These are phyloP conservation scores for Guadua angustifolia DNA, from an alignment of 176 grass and related monocot species.

Conservation along the genomic window DNA sequence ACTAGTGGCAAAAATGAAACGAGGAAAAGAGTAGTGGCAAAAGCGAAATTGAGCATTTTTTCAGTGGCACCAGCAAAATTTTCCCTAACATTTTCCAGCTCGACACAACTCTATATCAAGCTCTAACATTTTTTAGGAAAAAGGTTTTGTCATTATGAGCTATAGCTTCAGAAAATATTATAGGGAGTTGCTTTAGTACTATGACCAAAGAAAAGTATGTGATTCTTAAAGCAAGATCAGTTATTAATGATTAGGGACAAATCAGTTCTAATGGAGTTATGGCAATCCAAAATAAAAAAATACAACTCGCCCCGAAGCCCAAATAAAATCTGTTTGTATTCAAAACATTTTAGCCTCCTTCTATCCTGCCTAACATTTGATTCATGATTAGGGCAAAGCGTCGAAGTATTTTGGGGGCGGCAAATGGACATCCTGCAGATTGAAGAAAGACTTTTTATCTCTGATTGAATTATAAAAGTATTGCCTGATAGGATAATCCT, in stretches of 20 bases:
- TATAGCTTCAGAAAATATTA: background rate
- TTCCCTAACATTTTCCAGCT: background rate
- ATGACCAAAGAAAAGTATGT: slow-evolving; percentile 1
- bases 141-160: background rate
- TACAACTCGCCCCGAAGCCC: background rate
- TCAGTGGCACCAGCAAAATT: too few relatives aligned
- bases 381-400: background rate
- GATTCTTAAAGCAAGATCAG: background rate
- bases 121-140: background rate
- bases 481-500: background rate
- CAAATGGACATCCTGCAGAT: background rate
- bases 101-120: background rate
- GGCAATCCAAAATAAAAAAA: background rate
- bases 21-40: too few relatives aligned
- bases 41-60: too few relatives aligned
- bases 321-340: background rate
- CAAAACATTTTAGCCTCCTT: background rate
- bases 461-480: slow-evolving; percentile 9
- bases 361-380: background rate
- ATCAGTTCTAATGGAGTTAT: background rate
- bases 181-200: background rate
- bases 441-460: background rate
- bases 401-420: background rate
- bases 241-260: background rate
- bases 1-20: too few relatives aligned